Evolutionary conservation across 1,284 basidiomycete species (phyloP).

Genomic region (Cutaneotrichosporon sp.): DNA sequence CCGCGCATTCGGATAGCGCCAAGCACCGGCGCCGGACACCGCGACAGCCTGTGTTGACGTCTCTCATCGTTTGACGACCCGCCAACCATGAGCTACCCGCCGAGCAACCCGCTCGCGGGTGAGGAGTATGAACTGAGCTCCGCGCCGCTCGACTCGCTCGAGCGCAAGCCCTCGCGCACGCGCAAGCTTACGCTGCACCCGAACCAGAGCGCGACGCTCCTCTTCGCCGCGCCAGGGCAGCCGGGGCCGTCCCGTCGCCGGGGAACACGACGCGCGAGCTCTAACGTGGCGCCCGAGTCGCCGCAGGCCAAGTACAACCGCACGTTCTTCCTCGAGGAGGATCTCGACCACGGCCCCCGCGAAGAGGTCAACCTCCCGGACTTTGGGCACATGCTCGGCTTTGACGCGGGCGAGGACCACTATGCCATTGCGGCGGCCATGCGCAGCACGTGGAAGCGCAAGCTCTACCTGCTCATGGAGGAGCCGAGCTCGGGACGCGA

Average conservation of each 20-base stretch:
- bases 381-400: constrained; percentile 50
- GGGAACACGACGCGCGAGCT: constrained; percentile 9
- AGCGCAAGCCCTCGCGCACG: constrained; percentile 13
- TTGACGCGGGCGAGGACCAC: constrained; percentile 51
- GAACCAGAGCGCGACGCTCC: constrained; percentile 30
- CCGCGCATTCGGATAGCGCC: not conserved
- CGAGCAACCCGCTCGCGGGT: constrained; percentile 24
- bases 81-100: constrained; percentile 21
- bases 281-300: not conserved
- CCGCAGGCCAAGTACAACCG: constrained; percentile 2
- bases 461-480: constrained; percentile 53
- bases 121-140: constrained; percentile 41
- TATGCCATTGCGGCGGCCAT: constrained; percentile 49
- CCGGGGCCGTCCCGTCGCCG: constrained; percentile 22
- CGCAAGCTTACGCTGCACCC: constrained; percentile 41
- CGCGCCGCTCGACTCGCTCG: constrained; percentile 7
- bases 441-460: constrained; percentile 47
- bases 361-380: constrained; percentile 52
- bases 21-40: not conserved
- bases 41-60: not conserved
- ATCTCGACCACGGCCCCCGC: constrained; percentile 13
- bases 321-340: constrained; percentile 24
- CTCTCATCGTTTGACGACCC: not conserved
- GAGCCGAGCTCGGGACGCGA: constrained; percentile 50
- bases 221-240: constrained; percentile 34